Percentiles rank a stretch among this genome's conserved stretches.
These are phyloP conservation scores for Ascochyta clinopodiicola DNA, from an alignment of 2,329 filamentous ascomycete genomes.

Conservation along the genomic window DNA sequence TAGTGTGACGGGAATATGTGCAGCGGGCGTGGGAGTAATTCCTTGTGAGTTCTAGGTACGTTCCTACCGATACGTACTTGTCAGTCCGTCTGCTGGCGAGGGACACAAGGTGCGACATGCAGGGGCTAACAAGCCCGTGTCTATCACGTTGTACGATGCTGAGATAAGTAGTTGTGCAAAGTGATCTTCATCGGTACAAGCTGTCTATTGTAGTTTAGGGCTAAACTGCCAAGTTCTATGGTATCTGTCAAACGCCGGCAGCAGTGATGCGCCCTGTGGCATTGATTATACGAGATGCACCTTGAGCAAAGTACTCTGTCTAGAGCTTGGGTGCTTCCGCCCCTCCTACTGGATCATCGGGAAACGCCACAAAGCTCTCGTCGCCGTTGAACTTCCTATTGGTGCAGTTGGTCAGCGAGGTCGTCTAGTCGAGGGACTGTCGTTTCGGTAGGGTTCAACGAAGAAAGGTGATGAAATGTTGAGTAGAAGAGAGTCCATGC, in stretches of 20 bases:
- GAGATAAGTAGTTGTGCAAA: background rate
- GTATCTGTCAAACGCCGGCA: background rate
- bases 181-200: background rate
- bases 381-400: constrained; percentile 47
- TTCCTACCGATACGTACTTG: background rate
- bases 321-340: constrained; percentile 35
- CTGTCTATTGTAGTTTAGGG: background rate
- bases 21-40: background rate
- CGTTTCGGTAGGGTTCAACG: background rate
- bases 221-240: background rate
- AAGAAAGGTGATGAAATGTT: background rate
- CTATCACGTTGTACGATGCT: background rate
- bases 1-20: background rate
- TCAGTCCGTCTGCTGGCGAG: background rate
- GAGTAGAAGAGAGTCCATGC: constrained; percentile 1
- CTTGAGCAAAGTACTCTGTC: background rate
- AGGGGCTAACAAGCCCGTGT: background rate
- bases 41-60: background rate
- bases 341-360: constrained; percentile 24
- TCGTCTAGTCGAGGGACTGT: background rate
- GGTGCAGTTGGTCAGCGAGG: background rate
- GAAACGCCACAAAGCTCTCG: constrained; percentile 44
- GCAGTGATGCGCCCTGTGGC: background rate
- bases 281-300: background rate
- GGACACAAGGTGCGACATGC: background rate